Conservation (phyloP, 805 yeast genomes). For the Jamesozyma piceae region DNA sequence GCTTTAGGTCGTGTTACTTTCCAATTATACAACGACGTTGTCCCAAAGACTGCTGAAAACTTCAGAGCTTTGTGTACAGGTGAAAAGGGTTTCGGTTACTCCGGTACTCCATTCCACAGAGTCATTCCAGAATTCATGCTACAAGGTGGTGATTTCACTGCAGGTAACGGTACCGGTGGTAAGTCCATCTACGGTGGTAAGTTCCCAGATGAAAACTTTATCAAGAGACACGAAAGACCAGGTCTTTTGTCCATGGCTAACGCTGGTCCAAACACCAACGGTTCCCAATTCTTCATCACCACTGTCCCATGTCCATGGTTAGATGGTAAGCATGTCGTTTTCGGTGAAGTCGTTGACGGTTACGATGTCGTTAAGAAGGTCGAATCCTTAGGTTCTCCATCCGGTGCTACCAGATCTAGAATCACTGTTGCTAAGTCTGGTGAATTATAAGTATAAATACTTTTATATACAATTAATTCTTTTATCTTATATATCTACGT, state of each 20-base stretch:
- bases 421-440: slow-evolving; percentile 53
- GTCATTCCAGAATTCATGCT: slow-evolving; percentile 96
- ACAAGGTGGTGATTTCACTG: slow-evolving; percentile 94
- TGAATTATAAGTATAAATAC: slow-evolving; percentile 28
- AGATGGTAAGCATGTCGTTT: slow-evolving; percentile 91
- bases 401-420: slow-evolving; percentile 63
- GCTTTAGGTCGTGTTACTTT: slow-evolving; percentile 77
- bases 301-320: slow-evolving; percentile 82
- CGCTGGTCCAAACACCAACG: slow-evolving; percentile 97
- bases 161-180: slow-evolving; percentile 96
- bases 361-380: slow-evolving; percentile 75
- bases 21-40: slow-evolving; percentile 81
- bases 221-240: slow-evolving; percentile 66
- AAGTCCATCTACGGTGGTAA: slow-evolving; percentile 76
- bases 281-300: slow-evolving; percentile 94
- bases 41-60: slow-evolving; percentile 93
- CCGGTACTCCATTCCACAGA: slow-evolving; percentile 89
- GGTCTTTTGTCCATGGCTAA: slow-evolving; percentile 92
- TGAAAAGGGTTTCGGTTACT: slow-evolving; percentile 93
- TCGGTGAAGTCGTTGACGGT: slow-evolving; percentile 87
- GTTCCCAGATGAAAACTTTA: slow-evolving; percentile 69
- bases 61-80: slow-evolving; percentile 93
- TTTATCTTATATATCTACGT: background rate
- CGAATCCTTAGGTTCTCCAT: slow-evolving; percentile 64
- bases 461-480: background rate